phyloP scores from a whole-genome alignment of 164 flowering plant genomes.

The Protea cynaroides region DNA sequence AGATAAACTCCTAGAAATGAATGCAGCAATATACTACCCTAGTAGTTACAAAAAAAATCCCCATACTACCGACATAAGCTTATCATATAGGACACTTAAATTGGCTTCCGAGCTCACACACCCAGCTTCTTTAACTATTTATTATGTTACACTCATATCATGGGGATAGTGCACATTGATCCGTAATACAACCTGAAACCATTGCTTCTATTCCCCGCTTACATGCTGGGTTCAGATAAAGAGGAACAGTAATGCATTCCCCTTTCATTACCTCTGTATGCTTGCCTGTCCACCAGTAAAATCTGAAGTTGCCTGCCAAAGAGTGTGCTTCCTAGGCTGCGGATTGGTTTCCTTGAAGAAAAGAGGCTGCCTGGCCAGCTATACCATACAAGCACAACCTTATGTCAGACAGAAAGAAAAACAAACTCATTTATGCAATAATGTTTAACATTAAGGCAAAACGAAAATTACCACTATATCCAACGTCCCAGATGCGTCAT shows the following conservation, averaged over 20 bases:
- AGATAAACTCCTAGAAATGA: too few species aligned
- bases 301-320: slow-evolving; percentile 85
- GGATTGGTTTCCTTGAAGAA: slow-evolving; percentile 89
- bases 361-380: slow-evolving; percentile 77
- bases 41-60: too few species aligned
- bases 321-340: slow-evolving; percentile 84
- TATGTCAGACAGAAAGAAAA: background rate
- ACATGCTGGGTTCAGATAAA: background rate
- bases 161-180: too few species aligned
- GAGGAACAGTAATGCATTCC: background rate
- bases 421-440: background rate
- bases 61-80: too few species aligned
- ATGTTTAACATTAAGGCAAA: background rate
- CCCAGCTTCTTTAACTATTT: too few species aligned
- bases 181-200: too few species aligned
- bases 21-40: too few species aligned
- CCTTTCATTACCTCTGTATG: slow-evolving; percentile 41
- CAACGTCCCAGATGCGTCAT: slow-evolving; percentile 51
- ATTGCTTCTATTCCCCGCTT: background rate
- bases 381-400: slow-evolving; percentile 12
- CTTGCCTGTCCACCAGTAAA: slow-evolving; percentile 83
- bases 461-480: slow-evolving; percentile 67
- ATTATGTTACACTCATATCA: too few species aligned
- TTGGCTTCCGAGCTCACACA: too few species aligned
- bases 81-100: too few species aligned